phyloP scores from a whole-genome alignment of 176 grass and related monocot genomes.

The Oryza officinalis region DNA sequence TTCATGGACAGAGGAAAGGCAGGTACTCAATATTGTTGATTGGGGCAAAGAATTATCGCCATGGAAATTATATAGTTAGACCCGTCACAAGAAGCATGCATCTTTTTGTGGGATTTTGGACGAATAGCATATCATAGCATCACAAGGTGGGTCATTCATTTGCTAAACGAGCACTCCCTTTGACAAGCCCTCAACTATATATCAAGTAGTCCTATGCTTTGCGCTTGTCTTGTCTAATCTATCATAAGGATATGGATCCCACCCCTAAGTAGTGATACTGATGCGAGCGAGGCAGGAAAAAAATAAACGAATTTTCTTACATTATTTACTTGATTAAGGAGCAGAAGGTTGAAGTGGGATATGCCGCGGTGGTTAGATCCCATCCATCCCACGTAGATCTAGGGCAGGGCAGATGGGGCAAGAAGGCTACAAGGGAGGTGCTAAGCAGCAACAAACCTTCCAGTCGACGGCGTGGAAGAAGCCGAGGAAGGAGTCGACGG shows the following conservation, averaged over 20 bases:
- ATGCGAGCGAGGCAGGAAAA: background rate
- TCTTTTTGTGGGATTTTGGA: background rate
- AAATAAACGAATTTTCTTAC: background rate
- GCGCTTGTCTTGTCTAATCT: background rate
- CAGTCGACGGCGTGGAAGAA: constrained; percentile 97
- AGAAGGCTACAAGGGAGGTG: background rate
- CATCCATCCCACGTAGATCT: background rate
- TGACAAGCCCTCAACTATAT: background rate
- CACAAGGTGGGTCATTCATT: background rate
- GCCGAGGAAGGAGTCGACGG: constrained; percentile 71
- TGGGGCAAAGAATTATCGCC: background rate
- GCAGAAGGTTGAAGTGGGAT: background rate
- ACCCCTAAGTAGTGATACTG: background rate
- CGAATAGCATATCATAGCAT: background rate
- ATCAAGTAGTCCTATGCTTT: background rate
- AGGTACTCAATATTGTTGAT: background rate
- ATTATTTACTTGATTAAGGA: background rate
- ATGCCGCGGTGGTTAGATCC: background rate
- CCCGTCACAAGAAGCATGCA: background rate
- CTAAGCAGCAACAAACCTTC: constrained; percentile 45
- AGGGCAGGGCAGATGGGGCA: background rate
- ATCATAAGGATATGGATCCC: background rate
- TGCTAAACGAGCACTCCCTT: background rate
- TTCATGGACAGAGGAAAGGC: background rate
- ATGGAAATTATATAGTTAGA: background rate